These are phyloP conservation scores for Mycosphaerella sp. DNA, from an alignment of 2,329 filamentous ascomycete species.

Conservation along the genomic window DNA sequence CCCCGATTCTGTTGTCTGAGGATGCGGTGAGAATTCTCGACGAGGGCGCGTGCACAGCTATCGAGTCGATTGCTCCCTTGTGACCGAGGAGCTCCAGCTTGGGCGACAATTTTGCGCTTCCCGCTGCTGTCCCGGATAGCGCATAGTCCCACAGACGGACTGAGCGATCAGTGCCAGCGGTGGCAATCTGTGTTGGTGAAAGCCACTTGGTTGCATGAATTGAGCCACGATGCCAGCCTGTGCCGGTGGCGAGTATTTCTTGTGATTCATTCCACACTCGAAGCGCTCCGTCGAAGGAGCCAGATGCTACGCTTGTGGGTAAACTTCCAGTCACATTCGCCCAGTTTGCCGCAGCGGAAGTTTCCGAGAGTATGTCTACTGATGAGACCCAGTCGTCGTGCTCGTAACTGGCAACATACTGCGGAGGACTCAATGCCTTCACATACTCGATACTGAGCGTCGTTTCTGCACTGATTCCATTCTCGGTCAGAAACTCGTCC, in stretches of 20 bases:
- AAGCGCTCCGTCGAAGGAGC: conserved; percentile 82
- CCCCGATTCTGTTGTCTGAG: conserved; percentile 72
- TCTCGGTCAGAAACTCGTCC: conserved; percentile 78
- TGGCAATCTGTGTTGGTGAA: conserved; percentile 69
- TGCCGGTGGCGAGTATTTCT: conserved; percentile 72
- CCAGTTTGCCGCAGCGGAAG: conserved; percentile 50
- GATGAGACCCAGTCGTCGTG: conserved; percentile 96
- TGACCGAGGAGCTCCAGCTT: conserved; percentile 81
- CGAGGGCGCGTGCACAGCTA: conserved; percentile 67
- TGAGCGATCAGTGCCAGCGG: conserved; percentile 75
- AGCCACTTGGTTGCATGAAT: conserved; percentile 81
- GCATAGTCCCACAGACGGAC: conserved; percentile 83
- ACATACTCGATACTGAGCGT: conserved; percentile 89
- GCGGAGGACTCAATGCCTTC: conserved; percentile 78
- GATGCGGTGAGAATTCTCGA: conserved; percentile 80
- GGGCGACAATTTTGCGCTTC: conserved; percentile 52
- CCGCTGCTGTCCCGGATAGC: conserved; percentile 45
- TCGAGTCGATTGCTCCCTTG: conserved; percentile 62
- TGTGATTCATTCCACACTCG: conserved; percentile 86
- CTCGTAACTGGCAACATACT: conserved; percentile 85
- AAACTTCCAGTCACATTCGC: conserved; percentile 36
- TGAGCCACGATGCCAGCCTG: conserved; percentile 60
- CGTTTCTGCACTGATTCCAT: conserved; percentile 83
- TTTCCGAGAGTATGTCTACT: conserved; percentile 71
- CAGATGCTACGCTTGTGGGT: conserved; percentile 75